phyloP scores from a whole-genome alignment of 495 filamentous ascomycete species.

The Penicillium coffeae region DNA sequence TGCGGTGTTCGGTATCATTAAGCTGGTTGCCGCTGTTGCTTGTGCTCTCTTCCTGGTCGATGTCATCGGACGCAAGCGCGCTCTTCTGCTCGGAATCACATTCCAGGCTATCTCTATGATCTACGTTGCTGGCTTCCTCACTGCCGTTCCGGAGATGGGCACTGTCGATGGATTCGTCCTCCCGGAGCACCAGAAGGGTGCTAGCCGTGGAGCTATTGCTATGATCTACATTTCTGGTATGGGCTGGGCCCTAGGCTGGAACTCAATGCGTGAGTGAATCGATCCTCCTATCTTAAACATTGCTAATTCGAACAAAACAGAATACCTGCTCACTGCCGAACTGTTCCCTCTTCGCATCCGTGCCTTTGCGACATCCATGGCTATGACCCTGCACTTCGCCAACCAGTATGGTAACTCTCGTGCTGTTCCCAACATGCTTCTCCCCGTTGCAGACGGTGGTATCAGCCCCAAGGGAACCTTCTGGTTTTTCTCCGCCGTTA shows the following conservation, averaged over 20 bases:
- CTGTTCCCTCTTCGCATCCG: slow-evolving; percentile 62
- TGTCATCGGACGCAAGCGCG: slow-evolving; percentile 66
- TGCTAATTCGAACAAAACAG: too few species aligned
- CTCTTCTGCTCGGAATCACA: slow-evolving; percentile 60
- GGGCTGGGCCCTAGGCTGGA: slow-evolving; percentile 74
- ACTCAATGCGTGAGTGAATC: too few species aligned
- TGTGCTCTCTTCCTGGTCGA: slow-evolving; percentile 73
- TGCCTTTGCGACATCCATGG: slow-evolving; percentile 37
- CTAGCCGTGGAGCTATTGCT: slow-evolving; percentile 54
- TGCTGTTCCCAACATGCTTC: slow-evolving; percentile 52
- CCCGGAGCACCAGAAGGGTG: slow-evolving; percentile 26
- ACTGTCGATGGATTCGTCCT: slow-evolving; percentile 25
- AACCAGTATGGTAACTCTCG: slow-evolving; percentile 69
- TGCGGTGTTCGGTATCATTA: slow-evolving; percentile 67
- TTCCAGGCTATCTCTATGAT: slow-evolving; percentile 62
- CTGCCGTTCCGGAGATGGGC: slow-evolving; percentile 48
- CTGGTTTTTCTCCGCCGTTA: slow-evolving; percentile 64
- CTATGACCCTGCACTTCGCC: slow-evolving; percentile 61
- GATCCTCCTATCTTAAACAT: too few species aligned
- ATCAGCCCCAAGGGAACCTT: slow-evolving; percentile 56
- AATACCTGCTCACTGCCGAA: slow-evolving; percentile 72
- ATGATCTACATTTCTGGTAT: slow-evolving; percentile 64
- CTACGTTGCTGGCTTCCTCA: slow-evolving; percentile 65
- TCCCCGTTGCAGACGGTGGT: slow-evolving; percentile 42
- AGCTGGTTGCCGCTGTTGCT: slow-evolving; percentile 57